phyloP scores from a whole-genome alignment of 371 early-diverging fungal genomes.

The Syncephalis fuscata region DNA sequence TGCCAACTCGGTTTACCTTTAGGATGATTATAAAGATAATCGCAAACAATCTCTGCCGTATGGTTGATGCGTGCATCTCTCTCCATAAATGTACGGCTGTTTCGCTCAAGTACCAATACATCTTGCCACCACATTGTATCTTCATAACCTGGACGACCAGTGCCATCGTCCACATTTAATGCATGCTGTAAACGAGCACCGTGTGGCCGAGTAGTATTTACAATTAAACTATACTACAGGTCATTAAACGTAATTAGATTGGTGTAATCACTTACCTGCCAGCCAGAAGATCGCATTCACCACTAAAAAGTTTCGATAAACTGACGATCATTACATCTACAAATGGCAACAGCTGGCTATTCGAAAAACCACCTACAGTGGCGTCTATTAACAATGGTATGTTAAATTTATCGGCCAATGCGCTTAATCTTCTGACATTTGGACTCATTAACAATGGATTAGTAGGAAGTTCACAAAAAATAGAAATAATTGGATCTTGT shows the following conservation, averaged over 20 bases:
- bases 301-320: constrained; percentile 85
- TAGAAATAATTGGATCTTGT: no score
- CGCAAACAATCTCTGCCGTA: constrained; percentile 63
- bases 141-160: no score
- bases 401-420: constrained; percentile 53
- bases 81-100: constrained; percentile 70
- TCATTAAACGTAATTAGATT: not conserved
- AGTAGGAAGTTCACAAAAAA: constrained; percentile 80
- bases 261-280: constrained; percentile 49
- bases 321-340: constrained; percentile 86
- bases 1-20: constrained; percentile 35
- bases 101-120: constrained; percentile 82
- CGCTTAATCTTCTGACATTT: constrained; percentile 50
- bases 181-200: constrained; percentile 32
- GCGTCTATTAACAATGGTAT: constrained; percentile 83
- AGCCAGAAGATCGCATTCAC: constrained; percentile 95
- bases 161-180: no score
- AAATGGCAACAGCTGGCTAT: constrained; percentile 52
- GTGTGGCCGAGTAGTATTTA: constrained; percentile 54
- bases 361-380: constrained; percentile 84
- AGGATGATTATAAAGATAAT: constrained; percentile 40
- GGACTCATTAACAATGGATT: constrained; percentile 81
- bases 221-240: constrained; percentile 52
- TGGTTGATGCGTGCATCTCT: constrained; percentile 58
- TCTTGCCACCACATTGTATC: constrained; percentile 83